Base-by-base conservation (phyloP, 306 rosid species). In the Ormosia emarginata region DNA sequence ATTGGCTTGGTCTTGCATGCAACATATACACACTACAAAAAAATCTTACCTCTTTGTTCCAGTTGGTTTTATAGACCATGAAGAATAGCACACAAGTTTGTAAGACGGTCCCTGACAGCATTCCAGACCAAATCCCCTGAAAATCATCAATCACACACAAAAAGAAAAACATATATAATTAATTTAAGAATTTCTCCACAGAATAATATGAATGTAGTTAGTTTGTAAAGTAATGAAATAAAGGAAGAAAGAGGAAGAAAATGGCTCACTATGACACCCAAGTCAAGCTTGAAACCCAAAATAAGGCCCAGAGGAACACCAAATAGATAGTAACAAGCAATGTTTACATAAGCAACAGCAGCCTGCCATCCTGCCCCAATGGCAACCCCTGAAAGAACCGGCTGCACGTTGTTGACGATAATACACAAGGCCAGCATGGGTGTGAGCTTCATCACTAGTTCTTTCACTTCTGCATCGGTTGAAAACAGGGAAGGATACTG, bases 311-410 rank as follows among this genome's bases (percentile, higher is more conserved):
- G 47, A 46, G 98, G 98, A 64, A 93, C 49, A 13, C 98, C 98
- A 75, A 94, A 62, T 0, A 87, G 8, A 65, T 94, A 94, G 78
- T 94, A 94, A 81, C 95, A 94, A 0, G 82, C 92, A 61, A 91
- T 8, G 75, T 92, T 94, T 0, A 94, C 91, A 59, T 93, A 91
- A 18, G 94, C 98, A 37, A 94, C 97, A 29, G 13, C 14, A 15
- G 88, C 68, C 36, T 94, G 98, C 97, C 98, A 94, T 1, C 97
- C 98, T 4, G 98, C 98, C 5, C 98, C 97, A 62, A 92, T 84
- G 7, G 97, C 98, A 9, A 92, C 98, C 6, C 98, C 97, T 2
- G 98, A 91, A 34, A 94, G 92, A 70, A 94, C 97, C 0, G 98
- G 98, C 4, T 94, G 98, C 40, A 94, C 55, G 52, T 89, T 94